phyloP scores from a whole-genome alignment of 306 rosid genomes.

The Prinsepia uniflora region DNA sequence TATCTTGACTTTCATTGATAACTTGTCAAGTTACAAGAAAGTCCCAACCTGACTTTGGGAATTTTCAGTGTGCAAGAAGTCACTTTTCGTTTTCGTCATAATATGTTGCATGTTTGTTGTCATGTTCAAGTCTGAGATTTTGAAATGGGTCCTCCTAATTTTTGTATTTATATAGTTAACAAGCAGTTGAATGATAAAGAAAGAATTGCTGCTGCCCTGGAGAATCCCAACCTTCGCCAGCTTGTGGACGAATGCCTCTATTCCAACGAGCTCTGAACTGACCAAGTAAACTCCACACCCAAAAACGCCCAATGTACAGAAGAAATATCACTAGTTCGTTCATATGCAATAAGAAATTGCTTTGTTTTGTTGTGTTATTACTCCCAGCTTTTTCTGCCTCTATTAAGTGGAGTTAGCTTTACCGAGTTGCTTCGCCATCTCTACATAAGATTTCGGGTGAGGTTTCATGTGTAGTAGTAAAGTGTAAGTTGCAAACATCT shows the following conservation, averaged over 20 bases:
- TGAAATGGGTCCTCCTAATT: not conserved
- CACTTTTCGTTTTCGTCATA: not conserved
- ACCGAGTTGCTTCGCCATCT: not conserved
- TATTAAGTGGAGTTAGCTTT: not conserved
- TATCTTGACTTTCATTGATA: not conserved
- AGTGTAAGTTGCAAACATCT: not conserved
- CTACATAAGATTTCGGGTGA: not conserved
- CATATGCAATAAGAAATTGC: constrained; percentile 28
- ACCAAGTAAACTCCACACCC: constrained; percentile 26
- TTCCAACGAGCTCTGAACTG: constrained; percentile 83
- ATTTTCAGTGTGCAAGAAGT: not conserved
- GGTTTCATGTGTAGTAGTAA: not conserved
- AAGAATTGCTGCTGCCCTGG: constrained; percentile 91
- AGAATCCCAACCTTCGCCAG: constrained; percentile 94
- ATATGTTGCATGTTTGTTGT: not conserved
- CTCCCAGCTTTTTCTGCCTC: not conserved
- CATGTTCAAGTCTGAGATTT: constrained; percentile 13
- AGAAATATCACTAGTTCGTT: constrained; percentile 14
- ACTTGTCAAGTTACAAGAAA: constrained; percentile 1
- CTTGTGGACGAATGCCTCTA: constrained; percentile 91
- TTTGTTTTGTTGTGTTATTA: constrained; percentile 6
- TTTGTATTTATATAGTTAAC: constrained; percentile 48
- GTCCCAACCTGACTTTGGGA: not conserved
- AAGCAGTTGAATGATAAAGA: constrained; percentile 96
- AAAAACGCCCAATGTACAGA: constrained; percentile 28